Base-by-base conservation (phyloP, 2,329 filamentous ascomycete genomes). In the Sarocladium brachiariae region DNA sequence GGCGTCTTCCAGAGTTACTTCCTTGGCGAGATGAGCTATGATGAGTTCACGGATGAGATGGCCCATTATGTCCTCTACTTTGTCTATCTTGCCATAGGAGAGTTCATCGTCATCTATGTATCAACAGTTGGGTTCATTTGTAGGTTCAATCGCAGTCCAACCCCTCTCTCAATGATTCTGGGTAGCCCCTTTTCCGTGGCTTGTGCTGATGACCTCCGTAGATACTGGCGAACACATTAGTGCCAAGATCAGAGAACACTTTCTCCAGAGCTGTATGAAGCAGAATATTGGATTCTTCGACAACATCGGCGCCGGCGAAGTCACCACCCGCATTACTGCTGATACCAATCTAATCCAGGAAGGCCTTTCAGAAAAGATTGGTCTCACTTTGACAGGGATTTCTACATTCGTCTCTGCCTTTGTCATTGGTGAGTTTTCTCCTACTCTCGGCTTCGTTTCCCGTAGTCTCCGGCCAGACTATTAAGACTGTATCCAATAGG, bases 231-330 rank as follows among this genome's bases (percentile, higher is more conserved):
- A 92, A 65, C 84, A 89, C 61, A 82, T 91, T 62, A 83, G 83
- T 52, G 80, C 81, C 55, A 88, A 89, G 70, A 87, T 91, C 58
- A 82, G 91, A 52, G 81, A 88, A 63, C 78, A 88, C 58, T 97
- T 97, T 60, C 78, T 99, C 6, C 78, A 84, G 58, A 89, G 87
- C 55, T 91, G 90, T 62, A 73, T 95, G 72, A 81, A 82, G 54
- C 90, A 95, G 65, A 95, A 96, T 64, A 92, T 95, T 64, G 90
- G 82, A 41, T 95, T 89, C 67, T 95, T 95, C 68, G 93, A 97
- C 67, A 93, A 93, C 61, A 77, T 96, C 13, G 92, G 91, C 49
- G 87, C 90, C 30, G 91, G 92, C 52, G 93, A 96, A 68, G 88
- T 97, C 54, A 96, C 91, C 0, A 96, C 91, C 1, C 84, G 91